Evolutionary conservation across 305 asterid genomes (phyloP), one percentile per base, ranked within the genome.

Genomic region (Solanum hybrid): DNA sequence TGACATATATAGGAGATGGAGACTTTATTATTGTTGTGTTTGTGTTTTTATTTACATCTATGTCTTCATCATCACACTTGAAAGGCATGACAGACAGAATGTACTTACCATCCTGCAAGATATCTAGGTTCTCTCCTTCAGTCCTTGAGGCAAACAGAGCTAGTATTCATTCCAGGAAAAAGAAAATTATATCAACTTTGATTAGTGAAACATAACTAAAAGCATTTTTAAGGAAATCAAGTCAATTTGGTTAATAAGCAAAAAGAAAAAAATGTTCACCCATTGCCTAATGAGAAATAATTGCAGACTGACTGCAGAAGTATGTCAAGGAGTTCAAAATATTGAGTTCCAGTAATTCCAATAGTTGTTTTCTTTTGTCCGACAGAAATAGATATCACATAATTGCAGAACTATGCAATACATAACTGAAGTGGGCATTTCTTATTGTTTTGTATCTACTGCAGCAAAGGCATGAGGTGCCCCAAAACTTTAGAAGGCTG

Each of bases 391-490:
- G 31, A 79, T 37, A 79, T 37, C 51, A 35, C 51, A 78, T 78
- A 35, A 78, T 78, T 10, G 84, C 84, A 78, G 51, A 78, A 22
- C 26, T 26, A 45, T 29, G 40, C 19, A 17, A 45, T 29, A 42
- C 34, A 26, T 81, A 29, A 82, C 73, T 45, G 87, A 45, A 82
- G 73, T 10, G 73, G 71, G 34, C 86, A 42, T 88, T 79, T 35
- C 69, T 7, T 51, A 35, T 40, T 73, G 64, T 87, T 29, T 89
- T 31, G 87, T 82, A 82, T 82, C 87, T 88, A 72, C 36, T 90
- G 88, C 94, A 93, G 94, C 88, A 91, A 92, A 91, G 92, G 75
- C 92, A 91, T 66, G 93, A 93, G 86, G 91, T 88, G 87, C 94
- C 93, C 76, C 94, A 13, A 42, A 92, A 93, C 71, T 91, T 92